A percentile compares a stretch with the other conserved stretches of the same genome.
Conservation (phyloP, 2,329 filamentous ascomycete species). For the Ustulina deusta region DNA sequence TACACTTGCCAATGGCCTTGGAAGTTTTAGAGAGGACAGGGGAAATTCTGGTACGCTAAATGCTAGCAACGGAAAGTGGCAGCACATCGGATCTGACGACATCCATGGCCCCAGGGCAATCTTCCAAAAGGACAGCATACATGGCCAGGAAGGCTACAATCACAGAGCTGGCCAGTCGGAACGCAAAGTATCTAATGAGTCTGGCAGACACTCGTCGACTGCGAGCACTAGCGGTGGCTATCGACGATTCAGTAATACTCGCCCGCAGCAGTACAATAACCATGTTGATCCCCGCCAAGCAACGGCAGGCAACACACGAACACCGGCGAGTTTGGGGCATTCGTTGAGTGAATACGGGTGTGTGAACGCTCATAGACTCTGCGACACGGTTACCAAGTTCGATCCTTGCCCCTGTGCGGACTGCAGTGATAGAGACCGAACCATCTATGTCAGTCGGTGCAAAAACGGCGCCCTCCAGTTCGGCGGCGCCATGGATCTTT, state of each 20-base stretch:
- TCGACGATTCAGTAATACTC: slow-evolving; percentile 8
- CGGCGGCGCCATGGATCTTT: background rate
- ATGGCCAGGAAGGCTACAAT: background rate
- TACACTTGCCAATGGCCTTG: background rate
- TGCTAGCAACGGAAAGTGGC: slow-evolving; percentile 27
- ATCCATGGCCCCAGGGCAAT: slow-evolving; percentile 41
- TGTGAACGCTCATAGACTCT: slow-evolving; percentile 23
- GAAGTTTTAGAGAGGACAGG: background rate
- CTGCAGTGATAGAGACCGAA: slow-evolving; percentile 35
- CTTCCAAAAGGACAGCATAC: slow-evolving; percentile 31
- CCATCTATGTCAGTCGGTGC: slow-evolving; percentile 36
- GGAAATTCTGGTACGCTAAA: slow-evolving; percentile 6
- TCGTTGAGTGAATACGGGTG: slow-evolving; percentile 18
- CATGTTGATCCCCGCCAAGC: background rate
- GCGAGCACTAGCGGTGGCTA: background rate
- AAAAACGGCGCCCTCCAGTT: background rate
- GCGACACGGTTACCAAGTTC: slow-evolving; percentile 12
- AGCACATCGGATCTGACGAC: slow-evolving; percentile 28
- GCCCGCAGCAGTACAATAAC: slow-evolving; percentile 3
- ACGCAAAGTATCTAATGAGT: background rate
- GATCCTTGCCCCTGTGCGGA: slow-evolving; percentile 36
- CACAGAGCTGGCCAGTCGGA: background rate
- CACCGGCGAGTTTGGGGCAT: background rate
- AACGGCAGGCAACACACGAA: background rate
- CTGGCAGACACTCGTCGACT: slow-evolving; percentile 7